Conservation (phyloP, 164 flowering plant species). For the Vitis labrusca region DNA sequence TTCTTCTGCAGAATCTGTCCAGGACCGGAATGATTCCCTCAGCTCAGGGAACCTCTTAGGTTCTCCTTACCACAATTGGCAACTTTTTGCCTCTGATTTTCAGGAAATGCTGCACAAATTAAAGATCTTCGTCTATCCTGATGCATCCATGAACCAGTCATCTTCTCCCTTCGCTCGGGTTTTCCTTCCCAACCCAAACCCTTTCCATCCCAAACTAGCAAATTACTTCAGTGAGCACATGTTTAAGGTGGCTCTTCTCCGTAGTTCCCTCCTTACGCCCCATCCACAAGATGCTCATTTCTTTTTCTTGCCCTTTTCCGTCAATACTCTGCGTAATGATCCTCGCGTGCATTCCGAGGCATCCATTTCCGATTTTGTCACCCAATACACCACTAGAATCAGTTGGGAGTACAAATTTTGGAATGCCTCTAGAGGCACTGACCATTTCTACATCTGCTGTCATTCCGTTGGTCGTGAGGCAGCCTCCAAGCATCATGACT, state of each 20-base stretch:
- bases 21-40: not conserved
- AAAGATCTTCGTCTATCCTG: slow-evolving; percentile 53
- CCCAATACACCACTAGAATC: slow-evolving; percentile 34
- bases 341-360: slow-evolving; percentile 39
- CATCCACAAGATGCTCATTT: slow-evolving; percentile 41
- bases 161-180: slow-evolving; percentile 27
- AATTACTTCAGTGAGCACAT: slow-evolving; percentile 65
- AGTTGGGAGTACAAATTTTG: slow-evolving; percentile 35
- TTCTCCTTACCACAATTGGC: slow-evolving; percentile 40
- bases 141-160: slow-evolving; percentile 9
- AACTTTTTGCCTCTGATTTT: slow-evolving; percentile 36
- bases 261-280: slow-evolving; percentile 37
- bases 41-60: too few species aligned
- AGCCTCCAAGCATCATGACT: slow-evolving; percentile 29
- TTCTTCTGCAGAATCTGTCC: not conserved
- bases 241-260: slow-evolving; percentile 47
- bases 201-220: slow-evolving; percentile 40
- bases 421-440: slow-evolving; percentile 57
- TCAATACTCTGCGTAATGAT: slow-evolving; percentile 43
- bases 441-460: slow-evolving; percentile 55
- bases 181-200: slow-evolving; percentile 44
- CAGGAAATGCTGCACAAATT: slow-evolving; percentile 36
- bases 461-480: slow-evolving; percentile 61
- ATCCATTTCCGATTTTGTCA: slow-evolving; percentile 41
- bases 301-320: slow-evolving; percentile 59